Base-by-base conservation (phyloP, 495 filamentous ascomycete species). In the Letharia columbiana region DNA sequence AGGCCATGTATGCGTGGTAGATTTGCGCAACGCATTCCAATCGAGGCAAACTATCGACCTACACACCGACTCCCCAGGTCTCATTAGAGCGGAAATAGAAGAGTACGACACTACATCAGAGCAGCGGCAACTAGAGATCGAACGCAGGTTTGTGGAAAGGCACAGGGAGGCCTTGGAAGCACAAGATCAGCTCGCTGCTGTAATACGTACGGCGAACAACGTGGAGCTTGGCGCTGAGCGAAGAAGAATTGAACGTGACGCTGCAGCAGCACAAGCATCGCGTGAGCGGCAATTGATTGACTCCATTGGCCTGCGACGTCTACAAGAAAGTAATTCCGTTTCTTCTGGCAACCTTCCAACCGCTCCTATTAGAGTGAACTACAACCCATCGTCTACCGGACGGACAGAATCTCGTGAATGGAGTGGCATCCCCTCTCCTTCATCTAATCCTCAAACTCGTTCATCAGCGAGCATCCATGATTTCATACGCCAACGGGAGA, bases 1-100 rank as follows among this genome's bases (percentile, higher is more conserved):
- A 67, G 92, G 91, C 12, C 83, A 89, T 68, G 83, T 93, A 44
- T 92, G 91, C 15, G 80, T 98, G 57, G 89, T 89, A 4, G 94
- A 98, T 78, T 77, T 92, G 33, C 87, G 94, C 33, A 86, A 84
- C 66, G 85, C 86, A 31, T 91, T 96, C 67, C 76, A 81, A 33
- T 86, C 86, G 39, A 85, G 90, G 42, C 94, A 98, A 73, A 83
- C 89, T 37, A 74, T 96, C 12, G 71, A 82, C 3, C 73, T 95
- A 45, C 83, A 89, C 67, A 76, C 77, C 42, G 76, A 84, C 47
- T 84, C 84, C 12, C 77, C 81, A 41, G 70, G 71, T 18, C 58
- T 86, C 35, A 73, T 82, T 45, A 78, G 83, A 82, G 65, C 68
- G 7, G 71, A 69, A 20, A n/a, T 82, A 58, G 77, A 81, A 60